Evolutionary conservation across 257 asterid genomes (phyloP).

Genomic region (Nyctanthes arbortristis): DNA sequence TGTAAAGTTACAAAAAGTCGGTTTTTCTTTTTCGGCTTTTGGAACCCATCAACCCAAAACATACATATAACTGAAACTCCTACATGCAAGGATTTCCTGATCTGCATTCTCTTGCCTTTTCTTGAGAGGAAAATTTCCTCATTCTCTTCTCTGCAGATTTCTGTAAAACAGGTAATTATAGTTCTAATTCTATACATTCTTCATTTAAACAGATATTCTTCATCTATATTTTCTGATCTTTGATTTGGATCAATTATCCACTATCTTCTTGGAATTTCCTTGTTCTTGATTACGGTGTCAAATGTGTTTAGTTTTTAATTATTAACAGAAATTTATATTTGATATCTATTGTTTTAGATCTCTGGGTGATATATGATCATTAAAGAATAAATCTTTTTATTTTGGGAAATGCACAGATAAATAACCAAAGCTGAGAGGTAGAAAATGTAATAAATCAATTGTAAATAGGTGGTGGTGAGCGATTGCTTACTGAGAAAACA

Average conservation of each 20-base stretch:
- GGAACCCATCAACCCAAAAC: too few relatives aligned
- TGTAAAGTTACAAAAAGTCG: too few relatives aligned
- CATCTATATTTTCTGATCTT: background rate
- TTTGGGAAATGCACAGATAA: too few relatives aligned
- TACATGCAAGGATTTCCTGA: background rate
- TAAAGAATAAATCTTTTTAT: background rate
- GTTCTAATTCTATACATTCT: background rate
- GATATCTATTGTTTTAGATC: background rate
- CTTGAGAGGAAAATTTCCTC: constrained; percentile 14
- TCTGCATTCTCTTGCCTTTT: constrained; percentile 8
- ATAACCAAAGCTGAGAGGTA: too few relatives aligned
- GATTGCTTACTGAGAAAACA: too few relatives aligned
- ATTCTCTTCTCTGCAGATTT: constrained; percentile 20
- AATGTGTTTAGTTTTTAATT: background rate
- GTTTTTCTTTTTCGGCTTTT: too few relatives aligned
- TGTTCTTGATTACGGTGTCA: background rate
- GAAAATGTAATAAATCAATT: too few relatives aligned
- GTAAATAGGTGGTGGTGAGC: too few relatives aligned
- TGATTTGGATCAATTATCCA: background rate
- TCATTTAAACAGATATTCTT: background rate
- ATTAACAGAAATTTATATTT: background rate
- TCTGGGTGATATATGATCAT: too few relatives aligned
- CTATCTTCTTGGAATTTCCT: background rate
- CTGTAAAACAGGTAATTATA: constrained; percentile 25
- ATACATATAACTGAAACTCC: constrained; percentile 23